Evolutionary conservation across 805 yeast species (phyloP).

Genomic region (Zygoascus bituminiphila): DNA sequence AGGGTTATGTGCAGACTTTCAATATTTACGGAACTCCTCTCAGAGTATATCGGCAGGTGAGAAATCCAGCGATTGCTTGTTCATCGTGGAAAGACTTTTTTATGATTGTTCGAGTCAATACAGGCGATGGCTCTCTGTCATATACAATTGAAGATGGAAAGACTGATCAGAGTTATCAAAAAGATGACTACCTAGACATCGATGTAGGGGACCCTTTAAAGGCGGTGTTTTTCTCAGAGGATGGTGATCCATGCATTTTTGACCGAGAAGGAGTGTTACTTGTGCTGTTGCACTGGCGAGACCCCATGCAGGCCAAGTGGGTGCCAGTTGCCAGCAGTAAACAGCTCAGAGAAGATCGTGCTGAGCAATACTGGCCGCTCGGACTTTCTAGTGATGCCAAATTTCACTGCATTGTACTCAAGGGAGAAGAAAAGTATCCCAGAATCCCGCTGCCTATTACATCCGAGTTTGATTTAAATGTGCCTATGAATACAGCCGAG

Average conservation of each 20-base stretch:
- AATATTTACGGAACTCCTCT: slow-evolving; percentile 68
- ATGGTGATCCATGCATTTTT: slow-evolving; percentile 84
- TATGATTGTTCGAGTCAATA: slow-evolving; percentile 37
- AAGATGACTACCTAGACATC: slow-evolving; percentile 28
- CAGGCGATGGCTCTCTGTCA: slow-evolving; percentile 27
- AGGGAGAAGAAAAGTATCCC: slow-evolving; percentile 61
- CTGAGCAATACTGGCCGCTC: slow-evolving; percentile 79
- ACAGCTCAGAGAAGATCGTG: slow-evolving; percentile 37
- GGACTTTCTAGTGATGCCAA: slow-evolving; percentile 58
- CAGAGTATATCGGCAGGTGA: slow-evolving; percentile 48
- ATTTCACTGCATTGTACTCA: slow-evolving; percentile 65
- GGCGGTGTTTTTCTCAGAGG: slow-evolving; percentile 76
- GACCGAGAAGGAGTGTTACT: slow-evolving; percentile 71
- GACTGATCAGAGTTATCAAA: slow-evolving; percentile 32
- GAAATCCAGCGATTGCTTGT: slow-evolving; percentile 64
- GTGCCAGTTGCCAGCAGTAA: slow-evolving; percentile 52
- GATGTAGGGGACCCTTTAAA: slow-evolving; percentile 35
- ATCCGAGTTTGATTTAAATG: slow-evolving; percentile 58
- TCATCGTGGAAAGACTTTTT: slow-evolving; percentile 53
- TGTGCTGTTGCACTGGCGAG: slow-evolving; percentile 72
- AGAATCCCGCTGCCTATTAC: slow-evolving; percentile 80
- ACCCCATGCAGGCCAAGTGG: slow-evolving; percentile 72
- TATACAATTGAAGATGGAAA: slow-evolving; percentile 43
- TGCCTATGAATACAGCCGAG: slow-evolving; percentile 44
- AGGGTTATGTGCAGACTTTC: slow-evolving; percentile 66